A percentile compares a stretch with the other conserved stretches of the same genome.
Conservation (phyloP, 768 basidiomycete species). For the Russula virescens region DNA sequence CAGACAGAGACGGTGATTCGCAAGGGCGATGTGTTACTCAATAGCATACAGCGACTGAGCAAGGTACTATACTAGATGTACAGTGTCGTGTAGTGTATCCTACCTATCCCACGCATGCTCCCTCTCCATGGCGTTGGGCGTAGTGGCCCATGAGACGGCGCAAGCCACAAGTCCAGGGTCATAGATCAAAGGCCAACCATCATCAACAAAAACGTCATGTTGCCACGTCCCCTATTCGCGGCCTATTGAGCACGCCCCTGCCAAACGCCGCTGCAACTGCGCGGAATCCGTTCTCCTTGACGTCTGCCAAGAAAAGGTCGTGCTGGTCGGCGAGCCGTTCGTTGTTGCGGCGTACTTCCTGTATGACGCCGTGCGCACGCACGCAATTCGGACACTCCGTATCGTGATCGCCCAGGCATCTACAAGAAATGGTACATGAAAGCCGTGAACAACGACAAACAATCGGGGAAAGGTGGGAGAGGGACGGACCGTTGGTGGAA, state of each 20-base stretch:
- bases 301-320: constrained; percentile 72
- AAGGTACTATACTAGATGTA: constrained; percentile 63
- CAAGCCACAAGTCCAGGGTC: not conserved
- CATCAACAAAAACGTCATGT: not conserved
- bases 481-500: constrained; percentile 80
- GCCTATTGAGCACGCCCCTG: constrained; percentile 49
- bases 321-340: constrained; percentile 78
- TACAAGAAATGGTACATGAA: constrained; percentile 30
- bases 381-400: constrained; percentile 88
- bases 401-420: constrained; percentile 86
- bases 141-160: not conserved
- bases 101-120: constrained; percentile 1
- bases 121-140: not conserved
- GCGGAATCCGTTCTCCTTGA: constrained; percentile 61
- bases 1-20: constrained; percentile 92
- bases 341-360: constrained; percentile 85
- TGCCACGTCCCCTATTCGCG: constrained; percentile 22
- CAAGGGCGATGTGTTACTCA: constrained; percentile 86
- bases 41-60: constrained; percentile 81
- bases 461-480: not conserved
- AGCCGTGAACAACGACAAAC: not conserved
- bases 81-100: constrained; percentile 3
- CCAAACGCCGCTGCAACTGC: constrained; percentile 68
- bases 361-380: constrained; percentile 79
- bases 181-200: not conserved